These are phyloP conservation scores for Naganishia sp. DNA, from an alignment of 1,284 basidiomycete genomes.

Conservation along the genomic window DNA sequence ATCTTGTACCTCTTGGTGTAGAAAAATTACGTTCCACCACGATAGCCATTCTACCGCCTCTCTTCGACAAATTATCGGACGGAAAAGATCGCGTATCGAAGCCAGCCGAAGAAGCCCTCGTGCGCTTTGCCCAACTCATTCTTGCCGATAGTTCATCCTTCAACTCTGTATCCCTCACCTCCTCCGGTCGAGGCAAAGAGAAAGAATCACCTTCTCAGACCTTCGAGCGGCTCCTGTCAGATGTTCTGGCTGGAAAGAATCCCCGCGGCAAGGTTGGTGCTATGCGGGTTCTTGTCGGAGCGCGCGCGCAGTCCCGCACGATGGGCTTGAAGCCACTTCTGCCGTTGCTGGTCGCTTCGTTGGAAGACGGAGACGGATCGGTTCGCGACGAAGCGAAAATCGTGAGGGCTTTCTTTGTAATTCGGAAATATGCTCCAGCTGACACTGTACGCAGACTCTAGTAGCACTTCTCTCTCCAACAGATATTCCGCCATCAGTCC, in stretches of 20 bases:
- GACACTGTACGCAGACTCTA: constrained; percentile 55
- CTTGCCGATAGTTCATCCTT: constrained; percentile 19
- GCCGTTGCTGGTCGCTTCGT: constrained; percentile 71
- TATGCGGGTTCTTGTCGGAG: constrained; percentile 43
- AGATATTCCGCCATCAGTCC: constrained; percentile 76
- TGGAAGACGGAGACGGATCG: constrained; percentile 86
- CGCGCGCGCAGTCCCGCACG: constrained; percentile 70
- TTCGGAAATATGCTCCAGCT: not conserved
- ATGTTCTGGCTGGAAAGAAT: constrained; percentile 75
- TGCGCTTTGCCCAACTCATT: constrained; percentile 37
- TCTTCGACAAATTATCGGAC: constrained; percentile 50
- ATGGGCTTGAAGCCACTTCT: constrained; percentile 75
- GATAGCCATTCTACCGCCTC: constrained; percentile 41
- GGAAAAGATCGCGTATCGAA: constrained; percentile 47
- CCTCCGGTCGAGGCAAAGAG: constrained; percentile 64
- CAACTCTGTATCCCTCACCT: constrained; percentile 38
- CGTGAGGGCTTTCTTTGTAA: constrained; percentile 36
- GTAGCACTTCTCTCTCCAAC: constrained; percentile 81
- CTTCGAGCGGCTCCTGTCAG: constrained; percentile 74
- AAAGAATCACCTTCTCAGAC: constrained; percentile 71
- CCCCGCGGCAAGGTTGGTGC: constrained; percentile 63
- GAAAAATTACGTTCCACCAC: constrained; percentile 40
- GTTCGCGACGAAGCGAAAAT: constrained; percentile 80
- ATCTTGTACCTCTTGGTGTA: constrained; percentile 26
- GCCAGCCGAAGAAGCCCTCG: constrained; percentile 41